Base-by-base conservation (phyloP, 768 basidiomycete species). In the Suillus decipiens region DNA sequence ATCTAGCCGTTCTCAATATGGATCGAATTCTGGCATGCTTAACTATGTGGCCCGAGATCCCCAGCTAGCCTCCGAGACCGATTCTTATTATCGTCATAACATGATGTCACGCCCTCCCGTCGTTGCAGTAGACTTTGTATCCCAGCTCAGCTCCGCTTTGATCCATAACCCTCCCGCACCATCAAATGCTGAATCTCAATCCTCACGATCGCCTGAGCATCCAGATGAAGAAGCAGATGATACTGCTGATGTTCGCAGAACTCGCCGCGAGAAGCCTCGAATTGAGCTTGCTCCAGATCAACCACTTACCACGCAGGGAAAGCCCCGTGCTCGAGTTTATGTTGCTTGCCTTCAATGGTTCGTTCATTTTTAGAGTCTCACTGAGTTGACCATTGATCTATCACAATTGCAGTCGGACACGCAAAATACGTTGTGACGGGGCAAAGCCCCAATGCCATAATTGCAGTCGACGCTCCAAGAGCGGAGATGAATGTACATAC, bases 381-480 rank as follows among this genome's bases (percentile, higher is more conserved):
- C 55, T 42, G 14, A 10, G 65, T 48, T 63, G 50, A 62, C 67
- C 51, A 41, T 55, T 51, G 66, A 50, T 63, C 33, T 22, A 33
- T 34, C 41, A 63, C 53, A 71, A 59, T 11, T 59, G 19, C 66
- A 93, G 91, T 70, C 90, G 92, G 31, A 83, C 81, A 17, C 84
- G 90, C 31, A 93, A 93, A 70, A 91, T 90, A 66, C 86, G 91
- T 5, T 93, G 92, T 72, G 91, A 93, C 72, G 92, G 92, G 60
- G 87, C 87, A 10, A 91, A 88, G 66, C 92, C 92, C 11, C 69
- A 80, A 11, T 93, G 92, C 70, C 84, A 89, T 69, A 92, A 92
- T 69, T 93, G 91, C 69, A 74, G 77, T 45, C 84, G 84, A 66
- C 82, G 89, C 43, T 63, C 77, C 14, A 79, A 74, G 54, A 75